Conservation (phyloP, 208 protist genomes). For the Herpetomonas tarakana region DNA sequence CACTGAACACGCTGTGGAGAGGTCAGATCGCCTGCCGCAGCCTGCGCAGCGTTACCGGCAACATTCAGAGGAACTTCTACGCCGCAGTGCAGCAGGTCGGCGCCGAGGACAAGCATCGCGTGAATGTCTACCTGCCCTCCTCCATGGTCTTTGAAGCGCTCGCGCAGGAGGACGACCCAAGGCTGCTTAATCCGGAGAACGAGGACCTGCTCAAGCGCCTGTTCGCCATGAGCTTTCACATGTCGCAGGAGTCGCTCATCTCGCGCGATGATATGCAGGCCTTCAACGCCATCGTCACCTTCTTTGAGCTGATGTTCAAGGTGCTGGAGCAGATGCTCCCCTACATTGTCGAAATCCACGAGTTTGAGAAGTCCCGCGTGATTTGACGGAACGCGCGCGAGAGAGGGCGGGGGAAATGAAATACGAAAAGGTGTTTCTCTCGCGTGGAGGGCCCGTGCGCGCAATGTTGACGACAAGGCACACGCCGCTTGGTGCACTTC, state of each 20-base stretch:
- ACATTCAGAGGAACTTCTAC: conserved; percentile 61
- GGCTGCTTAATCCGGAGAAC: conserved; percentile 13
- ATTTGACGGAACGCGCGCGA: too few species aligned
- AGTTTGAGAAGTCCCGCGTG: conserved; percentile 45
- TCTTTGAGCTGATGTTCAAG: conserved; percentile 36
- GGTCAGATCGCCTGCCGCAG: conserved; percentile 40
- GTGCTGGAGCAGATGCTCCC: conserved; percentile 24
- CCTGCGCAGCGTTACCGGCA: conserved; percentile 46
- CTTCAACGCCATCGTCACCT: conserved; percentile 33
- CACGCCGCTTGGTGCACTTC: too few species aligned
- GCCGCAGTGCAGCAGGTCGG: conserved; percentile 39
- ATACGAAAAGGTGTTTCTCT: too few species aligned
- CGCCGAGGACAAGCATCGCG: conserved; percentile 15
- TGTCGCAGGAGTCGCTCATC: conserved; percentile 24
- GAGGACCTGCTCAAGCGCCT: conserved; percentile 36
- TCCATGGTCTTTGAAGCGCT: conserved; percentile 24
- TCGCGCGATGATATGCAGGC: conserved; percentile 35
- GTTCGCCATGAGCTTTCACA: conserved; percentile 47
- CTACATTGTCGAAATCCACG: conserved; percentile 43
- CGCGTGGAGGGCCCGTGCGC: too few species aligned
- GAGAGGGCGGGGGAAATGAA: too few species aligned
- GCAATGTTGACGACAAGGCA: too few species aligned
- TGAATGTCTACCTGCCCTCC: conserved; percentile 38
- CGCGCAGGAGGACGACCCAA: conserved; percentile 9
- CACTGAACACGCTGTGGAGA: conserved; percentile 34